phyloP scores from a whole-genome alignment of 169 alveolate genomes.

The Perkinsus olseni region DNA sequence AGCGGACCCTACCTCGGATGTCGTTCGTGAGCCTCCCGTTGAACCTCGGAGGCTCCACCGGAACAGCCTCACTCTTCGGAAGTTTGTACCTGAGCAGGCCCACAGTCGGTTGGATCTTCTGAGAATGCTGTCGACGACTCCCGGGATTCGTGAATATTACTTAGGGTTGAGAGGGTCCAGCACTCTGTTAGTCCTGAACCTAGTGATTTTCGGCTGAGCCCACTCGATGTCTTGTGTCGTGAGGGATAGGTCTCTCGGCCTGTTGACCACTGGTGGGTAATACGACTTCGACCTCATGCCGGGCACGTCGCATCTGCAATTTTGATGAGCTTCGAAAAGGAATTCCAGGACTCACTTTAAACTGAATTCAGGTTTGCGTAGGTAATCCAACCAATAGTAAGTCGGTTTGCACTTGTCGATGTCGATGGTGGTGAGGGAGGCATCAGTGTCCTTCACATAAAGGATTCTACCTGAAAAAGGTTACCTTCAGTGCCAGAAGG shows the following conservation, averaged over 20 bases:
- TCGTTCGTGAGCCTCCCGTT: slow-evolving; percentile 7
- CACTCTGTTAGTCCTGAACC: not conserved
- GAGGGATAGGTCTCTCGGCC: not conserved
- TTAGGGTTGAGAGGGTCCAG: not conserved
- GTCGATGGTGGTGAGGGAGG: not conserved
- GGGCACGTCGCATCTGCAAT: not conserved
- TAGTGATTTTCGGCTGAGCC: slow-evolving; percentile 10
- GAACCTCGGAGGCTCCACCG: not conserved
- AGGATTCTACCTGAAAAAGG: not conserved
- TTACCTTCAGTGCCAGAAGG: not conserved
- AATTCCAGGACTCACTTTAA: not conserved
- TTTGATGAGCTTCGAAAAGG: too few relatives aligned
- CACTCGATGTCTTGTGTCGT: not conserved
- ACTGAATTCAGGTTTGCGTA: not conserved
- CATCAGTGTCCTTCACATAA: not conserved
- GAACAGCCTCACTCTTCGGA: not conserved
- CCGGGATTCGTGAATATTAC: not conserved
- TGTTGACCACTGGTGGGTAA: not conserved
- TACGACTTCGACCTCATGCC: not conserved
- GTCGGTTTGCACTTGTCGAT: not conserved
- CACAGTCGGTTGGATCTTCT: too few relatives aligned
- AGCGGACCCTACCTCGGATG: not conserved
- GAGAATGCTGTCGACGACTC: not conserved
- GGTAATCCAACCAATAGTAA: not conserved
- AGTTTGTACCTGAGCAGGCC: not conserved